Base-by-base conservation (phyloP, 768 basidiomycete species). In the Chlorophyllum brunneum region DNA sequence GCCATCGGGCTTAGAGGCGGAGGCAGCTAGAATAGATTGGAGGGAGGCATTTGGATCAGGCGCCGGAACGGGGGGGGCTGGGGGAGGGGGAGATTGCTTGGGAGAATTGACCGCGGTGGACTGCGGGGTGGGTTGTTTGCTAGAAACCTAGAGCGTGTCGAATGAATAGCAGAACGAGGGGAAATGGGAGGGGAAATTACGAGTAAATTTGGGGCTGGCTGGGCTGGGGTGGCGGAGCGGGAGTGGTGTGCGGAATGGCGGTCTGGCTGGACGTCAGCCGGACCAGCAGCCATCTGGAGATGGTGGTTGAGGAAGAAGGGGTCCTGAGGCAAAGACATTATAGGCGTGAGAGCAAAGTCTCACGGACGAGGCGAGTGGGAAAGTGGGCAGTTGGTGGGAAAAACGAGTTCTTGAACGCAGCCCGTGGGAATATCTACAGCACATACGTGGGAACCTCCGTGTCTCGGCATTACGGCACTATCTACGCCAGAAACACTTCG, bases 1-100 rank as follows among this genome's bases (percentile, higher is more conserved):
- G 60, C 67, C 41, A 62, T 77, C 61, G 65, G 75, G 64, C 69
- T 74, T 67, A 63, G 80, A 56, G 24, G 82, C 77, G 63, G 80
- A 56, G 24, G 82, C 77, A 13, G 78, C 75, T 59, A 82, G 65
- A 52, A 80, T 77, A 42, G 78, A 77, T 52, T 78, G 76, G 45
- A 76, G 70, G 46, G 72, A 77, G 23, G 68, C 72, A 66, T 70
- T 73, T 41, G 73, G 74, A 59, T 74, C 75, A n/a, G 70, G 54
- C 18, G 66, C 40, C 26, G 67, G 55, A 44, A 66, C 59, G n/a
- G 64, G 61, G 8, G 63, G 59, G 9, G 59, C 44, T 6, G 66
- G 58, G 22, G 71, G 62, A 31, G 69, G 58, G 27, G 63, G 59
- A 4, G 64, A 60, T 63, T 65, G 54, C 61, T 67, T 26, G 57